Percentiles rank a stretch among this genome's conserved stretches.
These are phyloP conservation scores for Wickerhamiella kazuoi DNA, from an alignment of 805 yeast species.

Conservation along the genomic window DNA sequence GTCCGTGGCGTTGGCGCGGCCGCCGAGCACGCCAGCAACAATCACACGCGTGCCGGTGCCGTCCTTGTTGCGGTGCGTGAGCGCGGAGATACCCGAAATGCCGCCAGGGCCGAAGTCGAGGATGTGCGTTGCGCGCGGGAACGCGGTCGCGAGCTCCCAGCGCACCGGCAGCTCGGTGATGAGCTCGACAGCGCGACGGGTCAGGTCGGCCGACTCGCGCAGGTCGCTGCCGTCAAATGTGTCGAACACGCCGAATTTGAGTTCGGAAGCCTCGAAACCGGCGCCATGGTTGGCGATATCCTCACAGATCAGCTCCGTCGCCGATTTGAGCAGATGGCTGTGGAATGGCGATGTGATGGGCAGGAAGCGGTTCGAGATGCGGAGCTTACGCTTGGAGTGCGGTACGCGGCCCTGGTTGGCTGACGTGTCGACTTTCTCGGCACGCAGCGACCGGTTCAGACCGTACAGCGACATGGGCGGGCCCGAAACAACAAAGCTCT, in stretches of 20 bases:
- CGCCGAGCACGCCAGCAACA: constrained; percentile 78
- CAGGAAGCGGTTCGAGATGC: constrained; percentile 81
- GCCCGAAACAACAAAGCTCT: constrained; percentile 89
- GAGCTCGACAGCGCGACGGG: constrained; percentile 56
- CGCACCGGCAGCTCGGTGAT: constrained; percentile 79
- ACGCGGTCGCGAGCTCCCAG: constrained; percentile 84
- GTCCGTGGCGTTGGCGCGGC: constrained; percentile 36
- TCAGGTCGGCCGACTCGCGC: constrained; percentile 39
- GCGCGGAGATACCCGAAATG: constrained; percentile 84
- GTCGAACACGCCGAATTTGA: constrained; percentile 79
- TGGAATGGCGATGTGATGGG: constrained; percentile 97
- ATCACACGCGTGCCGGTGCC: constrained; percentile 95
- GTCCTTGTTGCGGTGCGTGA: constrained; percentile 94
- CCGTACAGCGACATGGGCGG: constrained; percentile 98
- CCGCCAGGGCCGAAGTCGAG: constrained; percentile 99
- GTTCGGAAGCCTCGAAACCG: constrained; percentile 34
- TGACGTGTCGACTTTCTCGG: constrained; percentile 87
- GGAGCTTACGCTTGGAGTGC: constrained; percentile 78
- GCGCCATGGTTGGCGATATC: constrained; percentile 48
- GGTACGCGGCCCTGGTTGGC: constrained; percentile 93
- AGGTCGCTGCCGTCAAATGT: constrained; percentile 73
- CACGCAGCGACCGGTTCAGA: constrained; percentile 76
- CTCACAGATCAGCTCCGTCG: constrained; percentile 44
- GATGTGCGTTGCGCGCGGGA: constrained; percentile 60
- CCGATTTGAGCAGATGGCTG: constrained; percentile 62